These are phyloP conservation scores for Lycium ferocissimum DNA, from an alignment of 257 asterid species.

Conservation along the genomic window DNA sequence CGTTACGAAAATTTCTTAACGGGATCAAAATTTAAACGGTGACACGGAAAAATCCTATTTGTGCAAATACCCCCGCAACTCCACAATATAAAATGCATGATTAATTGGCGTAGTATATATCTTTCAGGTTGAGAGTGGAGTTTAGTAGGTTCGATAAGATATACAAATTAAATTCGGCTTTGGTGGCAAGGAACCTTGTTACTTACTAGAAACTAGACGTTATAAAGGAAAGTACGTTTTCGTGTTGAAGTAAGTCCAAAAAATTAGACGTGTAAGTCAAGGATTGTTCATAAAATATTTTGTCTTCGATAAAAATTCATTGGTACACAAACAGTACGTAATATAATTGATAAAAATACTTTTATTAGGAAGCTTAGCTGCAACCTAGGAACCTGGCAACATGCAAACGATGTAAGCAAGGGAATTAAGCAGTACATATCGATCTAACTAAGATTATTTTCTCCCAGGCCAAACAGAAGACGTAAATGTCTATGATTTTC, in stretches of 20 bases:
- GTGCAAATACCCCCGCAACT: too few species aligned
- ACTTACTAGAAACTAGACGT: background rate
- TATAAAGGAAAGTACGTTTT: background rate
- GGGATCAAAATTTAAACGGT: too few species aligned
- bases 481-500: slow-evolving; percentile 37
- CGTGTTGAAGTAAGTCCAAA: slow-evolving; percentile 9
- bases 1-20: too few species aligned
- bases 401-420: slow-evolving; percentile 34
- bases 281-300: background rate
- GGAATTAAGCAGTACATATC: background rate
- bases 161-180: background rate
- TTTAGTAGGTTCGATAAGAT: background rate
- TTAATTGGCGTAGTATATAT: too few species aligned
- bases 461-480: slow-evolving; percentile 9
- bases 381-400: background rate
- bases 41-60: too few species aligned
- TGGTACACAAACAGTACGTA: background rate
- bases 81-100: too few species aligned
- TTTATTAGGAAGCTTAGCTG: slow-evolving; percentile 13
- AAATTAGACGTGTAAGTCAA: slow-evolving; percentile 4
- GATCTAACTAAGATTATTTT: slow-evolving; percentile 19
- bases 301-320: background rate
- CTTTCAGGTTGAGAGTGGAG: too few species aligned
- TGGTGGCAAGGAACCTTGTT: background rate
- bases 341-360: background rate